Percentiles rank a stretch among this genome's conserved stretches.
These are phyloP conservation scores for Apiospora rasikravindrae DNA, from an alignment of 2,329 filamentous ascomycete genomes.

Conservation along the genomic window DNA sequence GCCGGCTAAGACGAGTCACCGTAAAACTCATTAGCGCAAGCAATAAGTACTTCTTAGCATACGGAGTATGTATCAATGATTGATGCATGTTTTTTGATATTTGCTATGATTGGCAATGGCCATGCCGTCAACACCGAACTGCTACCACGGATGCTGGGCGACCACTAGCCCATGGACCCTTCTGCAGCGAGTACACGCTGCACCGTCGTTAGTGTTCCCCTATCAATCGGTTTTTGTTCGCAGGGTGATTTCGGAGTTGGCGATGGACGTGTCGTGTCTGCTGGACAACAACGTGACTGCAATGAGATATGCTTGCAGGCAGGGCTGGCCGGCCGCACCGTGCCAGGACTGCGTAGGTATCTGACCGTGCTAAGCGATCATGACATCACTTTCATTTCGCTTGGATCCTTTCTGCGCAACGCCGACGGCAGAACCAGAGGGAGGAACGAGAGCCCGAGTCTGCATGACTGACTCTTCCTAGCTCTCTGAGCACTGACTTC, in stretches of 20 bases:
- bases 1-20: conserved; percentile 5
- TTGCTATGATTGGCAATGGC: background rate
- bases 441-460: background rate
- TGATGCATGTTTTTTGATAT: background rate
- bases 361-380: conserved; percentile 7
- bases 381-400: conserved; percentile 7
- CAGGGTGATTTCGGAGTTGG: background rate
- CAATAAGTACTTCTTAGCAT: background rate
- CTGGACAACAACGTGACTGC: background rate
- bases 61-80: background rate
- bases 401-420: background rate
- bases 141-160: background rate
- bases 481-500: background rate
- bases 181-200: background rate
- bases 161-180: background rate
- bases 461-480: background rate
- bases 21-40: background rate
- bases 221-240: background rate
- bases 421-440: too few relatives aligned
- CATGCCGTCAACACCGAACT: background rate
- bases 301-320: background rate
- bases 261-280: background rate
- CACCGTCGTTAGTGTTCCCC: background rate
- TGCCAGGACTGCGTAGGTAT: background rate
- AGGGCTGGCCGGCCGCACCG: background rate